Percentiles rank a stretch among this genome's conserved stretches.
These are phyloP conservation scores for Brassica incana DNA, from an alignment of 345 rosid genomes.

Conservation along the genomic window DNA sequence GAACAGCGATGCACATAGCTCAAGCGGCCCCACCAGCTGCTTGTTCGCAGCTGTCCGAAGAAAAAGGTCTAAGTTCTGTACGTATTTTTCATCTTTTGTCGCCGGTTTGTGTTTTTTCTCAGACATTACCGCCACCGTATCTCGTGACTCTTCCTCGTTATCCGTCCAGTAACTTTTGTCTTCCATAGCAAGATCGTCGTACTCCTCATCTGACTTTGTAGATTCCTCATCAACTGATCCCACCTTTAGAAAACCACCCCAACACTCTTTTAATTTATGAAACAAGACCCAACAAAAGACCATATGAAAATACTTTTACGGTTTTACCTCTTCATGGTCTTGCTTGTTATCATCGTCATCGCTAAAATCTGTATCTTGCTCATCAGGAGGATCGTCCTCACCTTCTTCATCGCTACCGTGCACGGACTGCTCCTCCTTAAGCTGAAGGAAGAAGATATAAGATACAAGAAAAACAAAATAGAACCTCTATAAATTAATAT, in stretches of 20 bases:
- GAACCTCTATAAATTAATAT: too few relatives aligned
- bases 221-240: constrained; percentile 98
- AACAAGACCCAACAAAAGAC: not conserved
- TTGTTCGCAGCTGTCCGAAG: constrained; percentile 48
- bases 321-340: constrained; percentile 71
- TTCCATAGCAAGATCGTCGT: constrained; percentile 90
- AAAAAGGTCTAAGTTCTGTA: constrained; percentile 58
- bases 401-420: constrained; percentile 96
- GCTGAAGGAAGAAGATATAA: constrained; percentile 42
- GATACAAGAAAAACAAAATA: not conserved
- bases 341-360: constrained; percentile 52
- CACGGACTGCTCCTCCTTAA: constrained; percentile 88
- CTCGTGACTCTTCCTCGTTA: constrained; percentile 48
- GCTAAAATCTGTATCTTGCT: constrained; percentile 66
- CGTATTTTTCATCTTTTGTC: constrained; percentile 50
- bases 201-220: constrained; percentile 93
- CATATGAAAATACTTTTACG: not conserved
- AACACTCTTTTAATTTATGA: not conserved
- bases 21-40: constrained; percentile 46
- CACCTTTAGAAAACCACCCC: constrained; percentile 42
- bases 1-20: constrained; percentile 46
- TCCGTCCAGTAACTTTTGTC: constrained; percentile 77
- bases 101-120: constrained; percentile 22
- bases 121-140: constrained; percentile 33
- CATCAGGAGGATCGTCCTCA: constrained; percentile 68